phyloP scores from a whole-genome alignment of 179 eudicot genomes.

The Beta corolliflora region DNA sequence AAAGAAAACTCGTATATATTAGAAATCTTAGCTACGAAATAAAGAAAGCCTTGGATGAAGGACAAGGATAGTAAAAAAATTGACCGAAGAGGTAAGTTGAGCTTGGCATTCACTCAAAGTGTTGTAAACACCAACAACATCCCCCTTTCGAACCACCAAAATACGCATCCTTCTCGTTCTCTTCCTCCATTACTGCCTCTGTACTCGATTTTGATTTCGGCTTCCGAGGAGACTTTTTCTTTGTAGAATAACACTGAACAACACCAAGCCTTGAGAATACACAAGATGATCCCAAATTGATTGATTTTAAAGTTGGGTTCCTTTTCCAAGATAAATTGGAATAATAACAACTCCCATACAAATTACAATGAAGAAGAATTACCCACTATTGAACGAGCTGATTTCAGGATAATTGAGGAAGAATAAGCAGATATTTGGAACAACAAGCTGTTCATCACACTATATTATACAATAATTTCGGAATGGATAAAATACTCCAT shows the following conservation, averaged over 20 bases:
- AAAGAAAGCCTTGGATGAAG: background rate
- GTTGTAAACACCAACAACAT: constrained; percentile 79
- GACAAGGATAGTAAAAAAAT: background rate
- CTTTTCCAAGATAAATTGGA: constrained; percentile 35
- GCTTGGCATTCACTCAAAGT: constrained; percentile 81
- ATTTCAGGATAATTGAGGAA: constrained; percentile 25
- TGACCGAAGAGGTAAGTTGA: constrained; percentile 88
- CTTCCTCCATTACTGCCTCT: constrained; percentile 41
- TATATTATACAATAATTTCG: background rate
- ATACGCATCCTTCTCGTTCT: constrained; percentile 58
- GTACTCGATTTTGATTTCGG: constrained; percentile 27
- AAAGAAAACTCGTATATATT: too few relatives aligned
- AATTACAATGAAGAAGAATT: constrained; percentile 19
- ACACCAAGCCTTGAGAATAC: constrained; percentile 38
- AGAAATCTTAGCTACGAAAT: background rate
- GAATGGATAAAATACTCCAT: too few relatives aligned
- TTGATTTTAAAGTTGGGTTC: constrained; percentile 30
- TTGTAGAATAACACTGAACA: constrained; percentile 49
- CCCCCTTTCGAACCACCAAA: constrained; percentile 88
- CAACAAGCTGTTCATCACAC: constrained; percentile 40
- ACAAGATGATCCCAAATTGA: constrained; percentile 27
- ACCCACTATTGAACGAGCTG: constrained; percentile 28
- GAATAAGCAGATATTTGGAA: constrained; percentile 33
- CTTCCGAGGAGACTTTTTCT: constrained; percentile 37
- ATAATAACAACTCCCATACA: constrained; percentile 24